phyloP scores from a whole-genome alignment of 768 basidiomycete species.

The Hirschioporus abietinus region DNA sequence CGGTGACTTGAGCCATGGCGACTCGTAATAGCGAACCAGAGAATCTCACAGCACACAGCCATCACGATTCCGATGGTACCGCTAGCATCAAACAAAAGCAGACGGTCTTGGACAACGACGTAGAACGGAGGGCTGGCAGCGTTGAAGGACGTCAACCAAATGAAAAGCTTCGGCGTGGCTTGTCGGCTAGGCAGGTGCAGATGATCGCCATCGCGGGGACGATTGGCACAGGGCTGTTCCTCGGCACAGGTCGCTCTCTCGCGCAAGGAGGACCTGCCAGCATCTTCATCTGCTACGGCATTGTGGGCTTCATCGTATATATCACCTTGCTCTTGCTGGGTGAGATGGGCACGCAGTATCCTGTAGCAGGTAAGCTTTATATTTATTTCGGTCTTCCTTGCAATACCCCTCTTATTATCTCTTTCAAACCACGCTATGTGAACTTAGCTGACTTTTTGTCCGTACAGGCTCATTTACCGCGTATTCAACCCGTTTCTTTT shows the following conservation, averaged over 20 bases:
- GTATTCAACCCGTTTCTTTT: constrained; percentile 82
- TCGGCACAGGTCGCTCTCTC: constrained; percentile 71
- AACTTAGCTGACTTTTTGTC: constrained; percentile 6
- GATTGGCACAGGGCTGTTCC: constrained; percentile 51
- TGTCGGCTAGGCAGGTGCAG: constrained; percentile 77
- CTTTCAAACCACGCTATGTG: constrained; percentile 22
- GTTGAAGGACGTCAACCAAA: background rate
- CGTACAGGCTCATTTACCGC: constrained; percentile 75
- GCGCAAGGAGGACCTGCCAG: constrained; percentile 83
- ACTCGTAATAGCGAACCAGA: background rate
- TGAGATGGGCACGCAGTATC: constrained; percentile 87
- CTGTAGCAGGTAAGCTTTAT: constrained; percentile 51
- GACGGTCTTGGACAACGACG: background rate
- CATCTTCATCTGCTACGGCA: constrained; percentile 74
- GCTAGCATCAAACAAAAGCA: too few relatives aligned
- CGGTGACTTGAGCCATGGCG: background rate
- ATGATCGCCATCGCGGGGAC: constrained; percentile 86
- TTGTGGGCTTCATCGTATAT: constrained; percentile 75
- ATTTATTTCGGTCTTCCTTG: background rate
- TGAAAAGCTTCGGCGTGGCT: constrained; percentile 50
- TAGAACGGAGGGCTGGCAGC: background rate
- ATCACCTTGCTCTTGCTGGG: constrained; percentile 74
- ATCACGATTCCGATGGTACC: background rate
- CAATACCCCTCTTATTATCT: too few relatives aligned
- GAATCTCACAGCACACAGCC: background rate